Percentiles rank a stretch among this genome's conserved stretches.
phyloP scores from a whole-genome alignment of 208 protist species.

The Trypanosoma vivax region DNA sequence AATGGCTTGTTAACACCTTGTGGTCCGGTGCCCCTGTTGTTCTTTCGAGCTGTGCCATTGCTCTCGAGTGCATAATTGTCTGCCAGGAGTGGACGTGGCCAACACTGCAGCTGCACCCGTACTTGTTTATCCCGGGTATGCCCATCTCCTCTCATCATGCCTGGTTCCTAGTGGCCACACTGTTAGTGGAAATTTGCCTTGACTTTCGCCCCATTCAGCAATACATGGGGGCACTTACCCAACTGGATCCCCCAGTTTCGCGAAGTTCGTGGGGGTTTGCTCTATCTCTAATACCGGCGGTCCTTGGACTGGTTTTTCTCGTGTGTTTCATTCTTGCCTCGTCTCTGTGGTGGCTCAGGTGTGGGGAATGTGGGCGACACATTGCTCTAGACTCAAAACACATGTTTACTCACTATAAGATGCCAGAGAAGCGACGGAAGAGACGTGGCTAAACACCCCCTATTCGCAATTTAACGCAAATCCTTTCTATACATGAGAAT shows the following conservation, averaged over 20 bases:
- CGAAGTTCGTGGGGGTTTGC: neutral
- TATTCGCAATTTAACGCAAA: too few species aligned
- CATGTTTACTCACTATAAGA: too few species aligned
- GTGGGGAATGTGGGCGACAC: neutral
- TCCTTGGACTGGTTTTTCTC: neutral
- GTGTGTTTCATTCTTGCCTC: conserved; percentile 1
- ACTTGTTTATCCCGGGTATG: conserved; percentile 28
- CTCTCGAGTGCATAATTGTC: conserved; percentile 25
- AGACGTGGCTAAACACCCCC: too few species aligned
- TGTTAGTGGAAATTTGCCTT: conserved; percentile 14
- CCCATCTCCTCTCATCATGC: conserved; percentile 19
- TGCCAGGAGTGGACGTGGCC: conserved; percentile 48
- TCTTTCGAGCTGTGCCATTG: conserved; percentile 16
- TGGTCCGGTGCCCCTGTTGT: conserved; percentile 8
- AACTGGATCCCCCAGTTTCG: too few species aligned
- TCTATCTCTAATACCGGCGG: neutral
- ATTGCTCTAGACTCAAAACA: conserved; percentile 2
- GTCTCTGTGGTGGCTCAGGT: conserved; percentile 11
- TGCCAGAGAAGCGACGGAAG: too few species aligned
- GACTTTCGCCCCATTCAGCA: conserved; percentile 24
- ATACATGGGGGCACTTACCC: conserved; percentile 11
- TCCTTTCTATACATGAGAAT: too few species aligned
- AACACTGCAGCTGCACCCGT: conserved; percentile 25
- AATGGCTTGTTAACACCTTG: neutral
- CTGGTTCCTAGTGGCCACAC: conserved; percentile 27